Percentiles rank a stretch among this genome's conserved stretches.
Evolutionary conservation across 768 basidiomycete genomes (phyloP).

Genomic region (Psilocybe sp.): DNA sequence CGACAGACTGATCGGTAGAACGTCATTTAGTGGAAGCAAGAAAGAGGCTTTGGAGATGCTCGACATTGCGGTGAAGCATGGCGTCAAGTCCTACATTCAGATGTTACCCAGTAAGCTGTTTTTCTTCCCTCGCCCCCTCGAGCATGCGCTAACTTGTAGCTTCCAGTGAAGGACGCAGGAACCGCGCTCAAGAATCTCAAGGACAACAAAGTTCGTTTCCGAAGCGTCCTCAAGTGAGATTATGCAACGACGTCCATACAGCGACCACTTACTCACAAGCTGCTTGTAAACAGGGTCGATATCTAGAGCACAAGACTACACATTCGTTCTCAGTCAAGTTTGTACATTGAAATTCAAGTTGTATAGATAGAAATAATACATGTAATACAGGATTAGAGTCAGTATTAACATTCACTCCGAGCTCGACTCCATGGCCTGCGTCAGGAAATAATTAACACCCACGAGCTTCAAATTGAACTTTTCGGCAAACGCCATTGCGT

Average conservation of each 20-base stretch:
- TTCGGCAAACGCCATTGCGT: conserved; percentile 50
- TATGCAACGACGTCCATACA: not conserved
- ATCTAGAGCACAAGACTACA: no score
- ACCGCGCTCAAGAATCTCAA: conserved; percentile 9
- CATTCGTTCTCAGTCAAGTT: no score
- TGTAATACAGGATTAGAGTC: no score
- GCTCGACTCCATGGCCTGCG: conserved; percentile 19
- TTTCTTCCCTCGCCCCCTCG: not conserved
- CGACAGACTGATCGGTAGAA: no score
- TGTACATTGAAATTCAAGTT: no score
- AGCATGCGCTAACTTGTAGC: not conserved
- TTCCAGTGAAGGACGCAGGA: conserved; percentile 13
- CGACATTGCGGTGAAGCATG: conserved; percentile 9
- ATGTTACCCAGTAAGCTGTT: conserved; percentile 8
- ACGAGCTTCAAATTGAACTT: conserved; percentile 52
- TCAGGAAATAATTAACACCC: conserved; percentile 56
- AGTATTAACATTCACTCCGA: no score
- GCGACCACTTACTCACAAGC: not conserved
- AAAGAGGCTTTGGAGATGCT: conserved; percentile 13
- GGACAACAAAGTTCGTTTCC: conserved; percentile 8
- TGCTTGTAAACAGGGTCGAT: no score
- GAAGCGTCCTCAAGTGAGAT: conserved; percentile 11
- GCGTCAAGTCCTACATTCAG: conserved; percentile 9
- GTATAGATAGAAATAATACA: no score
- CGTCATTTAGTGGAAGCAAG: conserved; percentile 10